phyloP scores from a whole-genome alignment of 2,329 filamentous ascomycete species.

The Xylariaceae sp. region DNA sequence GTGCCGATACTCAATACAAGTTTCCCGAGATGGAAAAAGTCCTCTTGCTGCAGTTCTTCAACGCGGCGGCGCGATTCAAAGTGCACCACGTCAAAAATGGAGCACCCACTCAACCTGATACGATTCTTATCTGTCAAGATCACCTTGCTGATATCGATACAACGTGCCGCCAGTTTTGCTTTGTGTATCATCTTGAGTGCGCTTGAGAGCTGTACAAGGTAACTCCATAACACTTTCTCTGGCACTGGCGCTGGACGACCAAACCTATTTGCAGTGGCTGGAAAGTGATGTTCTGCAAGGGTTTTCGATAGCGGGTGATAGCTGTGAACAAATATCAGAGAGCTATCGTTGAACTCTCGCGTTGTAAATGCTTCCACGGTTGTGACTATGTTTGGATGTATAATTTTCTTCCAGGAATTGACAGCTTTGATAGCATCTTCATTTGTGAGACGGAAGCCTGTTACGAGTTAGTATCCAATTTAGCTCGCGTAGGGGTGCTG shows the following conservation, averaged over 20 bases:
- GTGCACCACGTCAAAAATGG: constrained; percentile 83
- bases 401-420: constrained; percentile 83
- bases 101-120: constrained; percentile 81
- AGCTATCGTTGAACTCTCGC: constrained; percentile 88
- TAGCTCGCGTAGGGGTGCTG: not conserved
- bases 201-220: constrained; percentile 85
- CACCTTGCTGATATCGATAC: constrained; percentile 84
- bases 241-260: constrained; percentile 48
- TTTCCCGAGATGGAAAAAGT: constrained; percentile 78
- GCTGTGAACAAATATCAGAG: constrained; percentile 87
- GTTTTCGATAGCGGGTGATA: constrained; percentile 92
- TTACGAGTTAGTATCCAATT: constrained; percentile 11
- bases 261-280: constrained; percentile 46
- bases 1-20: constrained; percentile 79
- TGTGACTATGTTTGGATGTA: constrained; percentile 76
- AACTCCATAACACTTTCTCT: constrained; percentile 82
- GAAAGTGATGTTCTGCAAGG: constrained; percentile 75
- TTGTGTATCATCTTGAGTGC: constrained; percentile 83
- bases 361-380: constrained; percentile 93
- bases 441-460: constrained; percentile 80
- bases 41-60: constrained; percentile 78
- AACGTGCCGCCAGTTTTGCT: constrained; percentile 74
- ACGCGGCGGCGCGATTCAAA: constrained; percentile 67
- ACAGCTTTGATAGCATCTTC: constrained; percentile 83
- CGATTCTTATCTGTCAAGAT: constrained; percentile 87